These are phyloP conservation scores for Tetrapisispora taiwanensis DNA, from an alignment of 805 yeast genomes.

Conservation along the genomic window DNA sequence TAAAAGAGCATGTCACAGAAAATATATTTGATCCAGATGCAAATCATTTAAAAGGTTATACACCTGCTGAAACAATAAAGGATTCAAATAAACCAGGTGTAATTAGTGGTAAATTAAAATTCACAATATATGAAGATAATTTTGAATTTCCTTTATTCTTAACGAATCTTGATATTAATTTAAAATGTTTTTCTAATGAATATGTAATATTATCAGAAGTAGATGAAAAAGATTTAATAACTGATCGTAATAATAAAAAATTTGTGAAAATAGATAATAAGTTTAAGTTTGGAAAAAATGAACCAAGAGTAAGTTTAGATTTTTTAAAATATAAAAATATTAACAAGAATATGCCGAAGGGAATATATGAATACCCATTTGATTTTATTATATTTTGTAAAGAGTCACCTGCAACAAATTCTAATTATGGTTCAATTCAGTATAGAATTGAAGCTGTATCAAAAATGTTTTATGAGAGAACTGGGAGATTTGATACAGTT, in stretches of 20 bases:
- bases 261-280: not conserved
- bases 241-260: not conserved
- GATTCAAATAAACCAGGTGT: not conserved
- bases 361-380: constrained; percentile 3
- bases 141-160: constrained; percentile 5
- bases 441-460: constrained; percentile 6
- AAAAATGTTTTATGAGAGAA: constrained; percentile 3
- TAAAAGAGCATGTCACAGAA: not conserved
- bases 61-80: not conserved
- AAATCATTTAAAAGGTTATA: not conserved
- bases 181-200: constrained; percentile 16
- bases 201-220: constrained; percentile 9
- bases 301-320: constrained; percentile 1
- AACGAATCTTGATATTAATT: constrained; percentile 7
- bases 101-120: constrained; percentile 6
- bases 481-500: constrained; percentile 6
- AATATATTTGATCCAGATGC: constrained; percentile 2
- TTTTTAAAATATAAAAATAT: not conserved
- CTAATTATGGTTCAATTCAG: constrained; percentile 2
- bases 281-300: not conserved
- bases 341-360: not conserved
- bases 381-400: not conserved
- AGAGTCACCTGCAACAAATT: constrained; percentile 3
- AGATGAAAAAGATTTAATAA: not conserved
- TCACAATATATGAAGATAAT: not conserved